Percentiles rank a stretch among this genome's conserved stretches.
Conservation (phyloP, 192 early-diverging fungal genomes). For the Obelidium mucronatum region DNA sequence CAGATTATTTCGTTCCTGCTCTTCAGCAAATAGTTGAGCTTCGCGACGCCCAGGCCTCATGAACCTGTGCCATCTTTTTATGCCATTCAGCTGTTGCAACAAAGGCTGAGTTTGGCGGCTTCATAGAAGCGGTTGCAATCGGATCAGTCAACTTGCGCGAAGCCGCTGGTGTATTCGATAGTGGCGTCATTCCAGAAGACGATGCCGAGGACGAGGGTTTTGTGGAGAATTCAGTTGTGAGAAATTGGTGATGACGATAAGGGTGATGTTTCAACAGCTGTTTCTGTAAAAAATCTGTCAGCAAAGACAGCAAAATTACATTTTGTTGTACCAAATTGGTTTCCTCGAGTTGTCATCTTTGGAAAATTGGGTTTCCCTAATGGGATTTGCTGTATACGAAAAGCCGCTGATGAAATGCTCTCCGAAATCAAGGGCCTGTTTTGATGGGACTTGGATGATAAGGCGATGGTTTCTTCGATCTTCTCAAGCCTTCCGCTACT, state of each 20-base stretch:
- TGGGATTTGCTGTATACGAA: too few relatives aligned
- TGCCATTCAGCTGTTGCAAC: conserved; percentile 1
- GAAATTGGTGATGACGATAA: not conserved
- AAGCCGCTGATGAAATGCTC: too few relatives aligned
- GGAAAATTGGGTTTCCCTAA: not conserved
- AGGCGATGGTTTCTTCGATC: too few relatives aligned
- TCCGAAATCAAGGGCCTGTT: too few relatives aligned
- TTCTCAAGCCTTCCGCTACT: too few relatives aligned
- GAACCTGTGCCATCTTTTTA: conserved; percentile 10
- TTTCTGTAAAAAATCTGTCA: not conserved
- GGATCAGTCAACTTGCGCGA: too few relatives aligned
- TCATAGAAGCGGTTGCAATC: too few relatives aligned
- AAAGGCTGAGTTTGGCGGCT: too few relatives aligned
- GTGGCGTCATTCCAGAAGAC: not conserved
- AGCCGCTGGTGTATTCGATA: not conserved
- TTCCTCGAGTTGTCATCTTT: not conserved
- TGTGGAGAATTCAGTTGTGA: not conserved
- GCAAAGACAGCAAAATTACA: not conserved
- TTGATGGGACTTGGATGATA: too few relatives aligned
- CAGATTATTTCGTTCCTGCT: not conserved
- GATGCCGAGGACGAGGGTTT: not conserved
- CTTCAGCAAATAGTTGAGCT: conserved; percentile 21
- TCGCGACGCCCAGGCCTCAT: conserved; percentile 6
- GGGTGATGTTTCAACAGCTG: not conserved
- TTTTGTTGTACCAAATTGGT: not conserved